phyloP scores from a whole-genome alignment of 768 basidiomycete genomes.

The Leccinellum luteum region DNA sequence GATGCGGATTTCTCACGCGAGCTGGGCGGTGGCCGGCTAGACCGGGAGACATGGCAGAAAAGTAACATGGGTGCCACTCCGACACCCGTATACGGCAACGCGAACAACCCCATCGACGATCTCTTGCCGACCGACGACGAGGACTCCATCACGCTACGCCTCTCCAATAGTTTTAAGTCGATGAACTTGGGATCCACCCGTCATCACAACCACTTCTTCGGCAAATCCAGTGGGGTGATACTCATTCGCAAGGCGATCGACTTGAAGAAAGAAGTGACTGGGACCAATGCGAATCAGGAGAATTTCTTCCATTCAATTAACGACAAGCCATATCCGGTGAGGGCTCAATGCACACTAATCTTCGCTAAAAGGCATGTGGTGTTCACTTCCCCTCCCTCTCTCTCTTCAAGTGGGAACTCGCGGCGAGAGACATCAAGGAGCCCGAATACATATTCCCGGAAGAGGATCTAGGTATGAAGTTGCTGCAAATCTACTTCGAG shows the following conservation, averaged over 20 bases:
- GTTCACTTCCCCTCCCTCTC: background rate
- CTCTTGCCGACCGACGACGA: constrained; percentile 31
- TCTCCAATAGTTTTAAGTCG: constrained; percentile 24
- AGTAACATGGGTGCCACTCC: constrained; percentile 10
- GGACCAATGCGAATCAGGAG: constrained; percentile 27
- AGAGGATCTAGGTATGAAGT: constrained; percentile 42
- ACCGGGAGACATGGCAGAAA: constrained; percentile 36
- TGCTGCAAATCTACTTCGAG: constrained; percentile 67
- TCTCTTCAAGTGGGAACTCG: constrained; percentile 28
- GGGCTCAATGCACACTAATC: constrained; percentile 15
- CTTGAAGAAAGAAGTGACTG: constrained; percentile 55
- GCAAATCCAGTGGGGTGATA: constrained; percentile 42
- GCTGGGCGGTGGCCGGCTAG: constrained; percentile 43
- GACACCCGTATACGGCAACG: constrained; percentile 8
- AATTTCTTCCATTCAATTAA: background rate
- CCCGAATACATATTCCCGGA: constrained; percentile 47
- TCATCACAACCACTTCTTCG: constrained; percentile 30
- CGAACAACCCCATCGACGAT: constrained; percentile 15
- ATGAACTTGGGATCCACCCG: constrained; percentile 12
- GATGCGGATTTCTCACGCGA: constrained; percentile 61
- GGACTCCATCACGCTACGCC: constrained; percentile 19
- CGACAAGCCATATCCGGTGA: constrained; percentile 19
- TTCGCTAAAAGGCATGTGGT: background rate
- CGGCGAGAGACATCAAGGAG: constrained; percentile 16
- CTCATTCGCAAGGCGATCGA: constrained; percentile 50